These are phyloP conservation scores for Plicaturopsis crispa DNA, from an alignment of 768 basidiomycete species.

Conservation along the genomic window DNA sequence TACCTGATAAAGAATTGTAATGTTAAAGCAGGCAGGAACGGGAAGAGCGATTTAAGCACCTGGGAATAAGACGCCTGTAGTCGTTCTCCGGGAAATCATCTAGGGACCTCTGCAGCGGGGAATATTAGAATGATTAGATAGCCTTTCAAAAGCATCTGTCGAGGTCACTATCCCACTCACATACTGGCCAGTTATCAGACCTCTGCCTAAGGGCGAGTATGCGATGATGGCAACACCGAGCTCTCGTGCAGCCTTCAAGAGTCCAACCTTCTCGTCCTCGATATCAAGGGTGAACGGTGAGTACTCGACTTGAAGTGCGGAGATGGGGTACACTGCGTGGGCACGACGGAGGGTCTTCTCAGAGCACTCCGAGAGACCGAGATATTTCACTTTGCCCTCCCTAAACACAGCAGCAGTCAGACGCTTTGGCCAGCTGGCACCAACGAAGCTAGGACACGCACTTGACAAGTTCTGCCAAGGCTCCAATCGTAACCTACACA, in stretches of 20 bases:
- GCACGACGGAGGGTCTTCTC: slow-evolving; percentile 23
- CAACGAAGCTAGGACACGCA: slow-evolving; percentile 23
- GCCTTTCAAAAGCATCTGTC: too few species aligned
- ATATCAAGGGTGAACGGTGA: slow-evolving; percentile 27
- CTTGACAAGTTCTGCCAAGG: slow-evolving; percentile 21
- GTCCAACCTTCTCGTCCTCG: slow-evolving; percentile 22
- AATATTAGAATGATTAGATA: too few species aligned
- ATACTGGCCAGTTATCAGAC: slow-evolving; percentile 17
- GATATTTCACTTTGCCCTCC: slow-evolving; percentile 25
- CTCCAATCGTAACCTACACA: slow-evolving; percentile 10
- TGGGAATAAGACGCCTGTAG: slow-evolving; percentile 22
- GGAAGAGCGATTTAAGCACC: slow-evolving; percentile 2
- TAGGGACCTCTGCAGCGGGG: slow-evolving; percentile 22
- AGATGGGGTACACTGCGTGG: slow-evolving; percentile 25
- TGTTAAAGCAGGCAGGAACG: neutral
- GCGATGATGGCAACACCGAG: slow-evolving; percentile 32
- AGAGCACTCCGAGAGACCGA: slow-evolving; percentile 28
- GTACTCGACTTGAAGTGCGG: slow-evolving; percentile 29
- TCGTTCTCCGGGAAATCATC: slow-evolving; percentile 29
- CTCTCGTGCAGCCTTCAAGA: slow-evolving; percentile 27
- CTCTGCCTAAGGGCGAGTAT: slow-evolving; percentile 29
- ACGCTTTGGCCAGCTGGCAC: slow-evolving; percentile 17
- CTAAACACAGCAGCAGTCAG: slow-evolving; percentile 8
- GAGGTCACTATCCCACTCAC: too few species aligned
- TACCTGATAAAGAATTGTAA: slow-evolving; percentile 7